Evolutionary conservation across 1,284 basidiomycete species (phyloP).

Genomic region (Tilletia horrida): DNA sequence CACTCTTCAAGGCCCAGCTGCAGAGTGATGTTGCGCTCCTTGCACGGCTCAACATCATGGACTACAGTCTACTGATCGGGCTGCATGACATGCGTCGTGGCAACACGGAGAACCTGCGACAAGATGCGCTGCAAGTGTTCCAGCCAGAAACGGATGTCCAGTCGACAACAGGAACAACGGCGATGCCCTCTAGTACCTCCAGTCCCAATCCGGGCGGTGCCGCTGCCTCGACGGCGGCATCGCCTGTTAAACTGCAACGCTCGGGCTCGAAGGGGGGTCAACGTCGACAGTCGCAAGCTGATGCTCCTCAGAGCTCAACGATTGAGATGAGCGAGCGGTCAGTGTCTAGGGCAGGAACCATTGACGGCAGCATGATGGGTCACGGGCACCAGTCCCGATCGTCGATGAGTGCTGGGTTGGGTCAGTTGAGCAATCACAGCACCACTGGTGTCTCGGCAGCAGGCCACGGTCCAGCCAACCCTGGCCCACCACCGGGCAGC

Average conservation of each 20-base stretch:
- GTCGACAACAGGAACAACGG: neutral
- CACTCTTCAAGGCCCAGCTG: slow-evolving; percentile 83
- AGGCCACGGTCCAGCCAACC: neutral
- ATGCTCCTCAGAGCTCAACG: neutral
- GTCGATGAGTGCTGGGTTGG: neutral
- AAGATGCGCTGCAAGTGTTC: slow-evolving; percentile 85
- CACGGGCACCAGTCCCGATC: neutral
- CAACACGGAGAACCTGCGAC: slow-evolving; percentile 83
- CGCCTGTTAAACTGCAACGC: neutral
- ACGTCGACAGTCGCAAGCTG: neutral
- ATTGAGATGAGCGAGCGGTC: neutral
- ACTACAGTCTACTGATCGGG: slow-evolving; percentile 89
- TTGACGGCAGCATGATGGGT: neutral
- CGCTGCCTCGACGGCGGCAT: neutral
- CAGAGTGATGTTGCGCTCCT: slow-evolving; percentile 80
- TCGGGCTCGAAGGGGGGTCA: neutral
- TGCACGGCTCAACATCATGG: slow-evolving; percentile 83
- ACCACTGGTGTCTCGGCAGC: neutral
- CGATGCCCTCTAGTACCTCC: slow-evolving; percentile 23
- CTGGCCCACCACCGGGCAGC: neutral
- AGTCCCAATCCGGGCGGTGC: slow-evolving; percentile 62
- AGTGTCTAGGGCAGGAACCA: neutral
- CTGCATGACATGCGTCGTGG: slow-evolving; percentile 88
- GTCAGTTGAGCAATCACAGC: slow-evolving; percentile 7
- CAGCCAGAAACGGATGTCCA: slow-evolving; percentile 62